Evolutionary conservation across 2,329 filamentous ascomycete species (phyloP), one percentile per base, ranked within the genome.

Genomic region (Dactylellina haptotyla): DNA sequence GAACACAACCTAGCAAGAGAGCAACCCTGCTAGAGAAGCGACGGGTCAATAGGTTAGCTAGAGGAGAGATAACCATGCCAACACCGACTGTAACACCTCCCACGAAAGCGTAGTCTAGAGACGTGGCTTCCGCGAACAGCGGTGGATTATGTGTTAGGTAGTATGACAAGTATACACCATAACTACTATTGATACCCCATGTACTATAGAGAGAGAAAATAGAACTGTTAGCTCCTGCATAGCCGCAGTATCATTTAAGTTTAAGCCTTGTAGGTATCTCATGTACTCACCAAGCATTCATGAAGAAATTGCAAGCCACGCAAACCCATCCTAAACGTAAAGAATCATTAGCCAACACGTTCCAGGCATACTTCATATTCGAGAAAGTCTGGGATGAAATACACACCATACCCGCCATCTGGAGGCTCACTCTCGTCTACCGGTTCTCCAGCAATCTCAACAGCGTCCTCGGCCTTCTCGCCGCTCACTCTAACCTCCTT

Each of bases 81-180:
- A 50, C 34, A 16, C 69, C 69, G 18, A 54, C 53, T 23, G 61
- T 66, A 12, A 91, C 82, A 0, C 88, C 88, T 26, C 91, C 91
- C n/a, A 94, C 85, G 79, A 94, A 93, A 41, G 91, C 91, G 80
- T 89, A 93, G 4, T 88, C 84, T 1, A 93, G 84, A 1, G 85
- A 81, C 0, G 86, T 87, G 1, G 89, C 86, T 12, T 85, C 87
- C 0, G 87, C 85, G 75, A 90, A 92, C 37, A 73, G 23, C 34
- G 69, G 69, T 20, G 84, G 83, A 58, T 87, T 82, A 53, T 85
- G 85, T 16, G 84, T 82, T 64, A 94, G 85, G 82, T 94, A 95
- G 77, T 92, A 86, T 14, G 92, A 89, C 12, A 94, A 87, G 75
- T 90, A 92, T 66, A 92, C 88, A 79, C 90, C 91, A 82, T 90